phyloP scores from a whole-genome alignment of 2,329 filamentous ascomycete species.

The Xylogone sp. region DNA sequence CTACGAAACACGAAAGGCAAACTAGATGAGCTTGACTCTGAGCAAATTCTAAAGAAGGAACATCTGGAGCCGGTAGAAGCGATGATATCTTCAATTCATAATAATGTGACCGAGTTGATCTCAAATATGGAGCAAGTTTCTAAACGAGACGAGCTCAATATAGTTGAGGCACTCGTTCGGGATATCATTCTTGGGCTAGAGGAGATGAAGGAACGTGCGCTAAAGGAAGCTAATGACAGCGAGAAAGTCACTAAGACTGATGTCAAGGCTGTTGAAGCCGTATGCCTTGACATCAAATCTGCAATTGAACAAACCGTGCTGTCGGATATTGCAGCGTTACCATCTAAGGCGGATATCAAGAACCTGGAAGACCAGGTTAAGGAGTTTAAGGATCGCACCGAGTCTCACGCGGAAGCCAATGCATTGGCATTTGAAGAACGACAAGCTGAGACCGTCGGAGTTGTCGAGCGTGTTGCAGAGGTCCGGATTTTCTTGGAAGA shows the following conservation, averaged over 20 bases:
- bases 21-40: constrained; percentile 77
- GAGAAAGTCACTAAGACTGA: constrained; percentile 77
- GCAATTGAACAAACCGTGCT: constrained; percentile 70
- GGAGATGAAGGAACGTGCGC: constrained; percentile 54
- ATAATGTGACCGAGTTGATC: constrained; percentile 63
- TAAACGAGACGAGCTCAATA: constrained; percentile 73
- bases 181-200: constrained; percentile 74
- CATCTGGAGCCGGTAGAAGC: constrained; percentile 50
- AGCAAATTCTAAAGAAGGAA: constrained; percentile 65
- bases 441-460: constrained; percentile 75
- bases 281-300: constrained; percentile 81
- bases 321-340: constrained; percentile 65
- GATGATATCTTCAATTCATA: constrained; percentile 71
- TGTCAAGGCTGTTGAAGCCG: constrained; percentile 73
- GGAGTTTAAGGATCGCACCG: constrained; percentile 66
- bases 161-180: constrained; percentile 73
- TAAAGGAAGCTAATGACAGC: constrained; percentile 37
- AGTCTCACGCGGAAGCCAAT: constrained; percentile 67
- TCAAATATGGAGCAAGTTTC: constrained; percentile 66
- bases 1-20: constrained; percentile 85
- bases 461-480: constrained; percentile 74
- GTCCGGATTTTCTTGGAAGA: constrained; percentile 75
- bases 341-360: constrained; percentile 72
- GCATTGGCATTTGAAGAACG: constrained; percentile 79
- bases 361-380: constrained; percentile 67